Percentiles rank a stretch among this genome's conserved stretches.
Conservation (phyloP, 768 basidiomycete species). For the Sporobolomyces phaffii region DNA sequence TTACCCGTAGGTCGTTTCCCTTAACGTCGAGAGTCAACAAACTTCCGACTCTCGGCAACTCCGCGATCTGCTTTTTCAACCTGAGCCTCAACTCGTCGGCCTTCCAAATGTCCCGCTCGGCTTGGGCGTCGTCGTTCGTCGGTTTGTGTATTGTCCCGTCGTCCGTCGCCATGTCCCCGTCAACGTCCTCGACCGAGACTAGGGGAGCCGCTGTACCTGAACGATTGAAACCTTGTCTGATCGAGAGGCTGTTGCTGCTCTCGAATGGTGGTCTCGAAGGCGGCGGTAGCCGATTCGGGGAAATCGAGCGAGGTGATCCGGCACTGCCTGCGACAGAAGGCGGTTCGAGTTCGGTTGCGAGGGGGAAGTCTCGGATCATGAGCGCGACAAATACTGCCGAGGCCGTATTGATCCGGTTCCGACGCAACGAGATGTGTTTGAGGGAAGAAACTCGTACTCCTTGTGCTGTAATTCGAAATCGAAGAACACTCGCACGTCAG, state of each 20-base stretch:
- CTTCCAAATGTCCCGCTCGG: slow-evolving; percentile 33
- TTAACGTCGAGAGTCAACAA: slow-evolving; percentile 82
- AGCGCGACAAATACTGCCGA: slow-evolving; percentile 87
- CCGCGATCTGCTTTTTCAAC: slow-evolving; percentile 76
- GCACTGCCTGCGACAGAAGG: neutral
- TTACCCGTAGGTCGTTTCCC: slow-evolving; percentile 82
- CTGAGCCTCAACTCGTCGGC: slow-evolving; percentile 53
- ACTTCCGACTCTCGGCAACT: slow-evolving; percentile 74
- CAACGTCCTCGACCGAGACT: neutral
- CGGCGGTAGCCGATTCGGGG: neutral
- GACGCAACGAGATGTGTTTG: slow-evolving; percentile 79
- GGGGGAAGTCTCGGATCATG: slow-evolving; percentile 84
- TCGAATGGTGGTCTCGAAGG: slow-evolving; percentile 10
- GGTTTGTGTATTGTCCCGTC: slow-evolving; percentile 1
- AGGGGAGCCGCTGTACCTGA: neutral
- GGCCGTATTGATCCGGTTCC: slow-evolving; percentile 74
- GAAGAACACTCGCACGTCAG: neutral
- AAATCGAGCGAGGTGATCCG: neutral
- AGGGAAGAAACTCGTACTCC: slow-evolving; percentile 75
- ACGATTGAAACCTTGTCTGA: slow-evolving; percentile 19
- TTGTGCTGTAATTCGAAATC: slow-evolving; percentile 55
- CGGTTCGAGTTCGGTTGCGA: slow-evolving; percentile 19
- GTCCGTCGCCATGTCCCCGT: neutral
- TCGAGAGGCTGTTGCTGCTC: slow-evolving; percentile 31
- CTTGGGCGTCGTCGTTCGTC: slow-evolving; percentile 2